A percentile compares a stretch with the other conserved stretches of the same genome.
Evolutionary conservation across 768 basidiomycete genomes (phyloP).

Genomic region (Lactifluus pinguis): DNA sequence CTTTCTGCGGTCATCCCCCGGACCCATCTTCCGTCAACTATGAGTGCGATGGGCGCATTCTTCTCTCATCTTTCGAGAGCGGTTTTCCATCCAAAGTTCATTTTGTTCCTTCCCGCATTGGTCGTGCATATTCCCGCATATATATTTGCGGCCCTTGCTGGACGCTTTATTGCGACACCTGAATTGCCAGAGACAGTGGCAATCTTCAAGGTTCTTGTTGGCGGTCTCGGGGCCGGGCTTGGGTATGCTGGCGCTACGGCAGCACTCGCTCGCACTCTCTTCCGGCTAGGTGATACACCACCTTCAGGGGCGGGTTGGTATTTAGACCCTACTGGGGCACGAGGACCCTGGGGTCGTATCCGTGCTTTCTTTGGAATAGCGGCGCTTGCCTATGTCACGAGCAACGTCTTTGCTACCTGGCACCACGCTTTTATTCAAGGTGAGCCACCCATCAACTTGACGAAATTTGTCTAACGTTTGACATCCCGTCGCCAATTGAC

Average conservation of each 20-base stretch:
- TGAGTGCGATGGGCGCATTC: conserved; percentile 68
- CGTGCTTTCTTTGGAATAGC: conserved; percentile 15
- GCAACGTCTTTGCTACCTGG: conserved; percentile 35
- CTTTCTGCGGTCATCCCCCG: conserved; percentile 68
- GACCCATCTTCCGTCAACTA: conserved; percentile 33
- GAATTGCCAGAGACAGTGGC: conserved; percentile 74
- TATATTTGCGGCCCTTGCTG: conserved; percentile 64
- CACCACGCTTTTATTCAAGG: conserved; percentile 36
- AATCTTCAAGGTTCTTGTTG: conserved; percentile 90
- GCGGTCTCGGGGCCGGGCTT: conserved; percentile 24
- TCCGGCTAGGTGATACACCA: not conserved
- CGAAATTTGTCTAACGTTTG: not conserved
- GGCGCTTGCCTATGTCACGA: conserved; percentile 20
- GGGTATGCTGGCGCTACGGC: not conserved
- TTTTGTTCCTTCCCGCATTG: conserved; percentile 85
- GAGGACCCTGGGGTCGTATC: not conserved
- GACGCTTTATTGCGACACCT: conserved; percentile 68
- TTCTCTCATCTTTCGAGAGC: conserved; percentile 43
- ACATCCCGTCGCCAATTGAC: not conserved
- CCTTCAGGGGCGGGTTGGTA: not conserved
- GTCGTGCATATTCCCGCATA: conserved; percentile 80
- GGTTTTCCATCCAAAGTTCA: not conserved
- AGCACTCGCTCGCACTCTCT: not conserved
- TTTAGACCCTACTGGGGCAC: not conserved
- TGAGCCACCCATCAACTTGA: conserved; percentile 17